These are phyloP conservation scores for Pichia sp. DNA, from an alignment of 1,139 yeast species.

Conservation along the genomic window DNA sequence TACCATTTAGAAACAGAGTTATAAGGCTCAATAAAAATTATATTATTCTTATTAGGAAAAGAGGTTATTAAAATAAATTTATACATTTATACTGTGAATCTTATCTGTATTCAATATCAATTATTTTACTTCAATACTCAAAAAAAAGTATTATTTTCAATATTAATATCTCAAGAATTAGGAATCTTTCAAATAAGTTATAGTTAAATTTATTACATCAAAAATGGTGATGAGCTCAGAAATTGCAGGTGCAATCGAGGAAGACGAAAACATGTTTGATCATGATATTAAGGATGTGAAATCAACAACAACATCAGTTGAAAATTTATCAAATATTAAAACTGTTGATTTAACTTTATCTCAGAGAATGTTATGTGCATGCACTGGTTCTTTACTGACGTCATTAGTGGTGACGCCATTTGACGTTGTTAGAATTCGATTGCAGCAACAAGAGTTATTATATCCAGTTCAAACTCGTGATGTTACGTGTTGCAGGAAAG, in stretches of 20 bases:
- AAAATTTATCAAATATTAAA: not conserved
- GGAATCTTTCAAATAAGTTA: too few species aligned
- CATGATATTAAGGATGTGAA: not conserved
- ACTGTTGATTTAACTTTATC: constrained; percentile 36
- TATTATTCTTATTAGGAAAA: too few species aligned
- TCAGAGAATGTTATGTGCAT: constrained; percentile 83
- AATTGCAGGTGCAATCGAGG: constrained; percentile 37
- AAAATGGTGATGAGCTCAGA: constrained; percentile 36
- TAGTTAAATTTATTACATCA: too few species aligned
- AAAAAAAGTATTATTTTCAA: too few species aligned
- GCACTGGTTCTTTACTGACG: constrained; percentile 84
- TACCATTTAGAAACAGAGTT: too few species aligned
- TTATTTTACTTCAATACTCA: too few species aligned
- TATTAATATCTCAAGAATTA: too few species aligned
- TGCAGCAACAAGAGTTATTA: constrained; percentile 79
- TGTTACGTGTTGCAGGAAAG: constrained; percentile 30
- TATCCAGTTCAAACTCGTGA: constrained; percentile 33
- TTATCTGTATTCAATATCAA: too few species aligned
- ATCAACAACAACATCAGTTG: not conserved
- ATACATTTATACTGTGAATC: too few species aligned
- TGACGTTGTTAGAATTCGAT: constrained; percentile 84
- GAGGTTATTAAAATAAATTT: too few species aligned
- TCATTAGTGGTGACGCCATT: constrained; percentile 86
- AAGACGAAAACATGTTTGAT: constrained; percentile 20
- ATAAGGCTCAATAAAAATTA: too few species aligned